A percentile compares a stretch with the other conserved stretches of the same genome.
Conservation (phyloP, 805 yeast species). For the Cyberlindnera veronae region DNA sequence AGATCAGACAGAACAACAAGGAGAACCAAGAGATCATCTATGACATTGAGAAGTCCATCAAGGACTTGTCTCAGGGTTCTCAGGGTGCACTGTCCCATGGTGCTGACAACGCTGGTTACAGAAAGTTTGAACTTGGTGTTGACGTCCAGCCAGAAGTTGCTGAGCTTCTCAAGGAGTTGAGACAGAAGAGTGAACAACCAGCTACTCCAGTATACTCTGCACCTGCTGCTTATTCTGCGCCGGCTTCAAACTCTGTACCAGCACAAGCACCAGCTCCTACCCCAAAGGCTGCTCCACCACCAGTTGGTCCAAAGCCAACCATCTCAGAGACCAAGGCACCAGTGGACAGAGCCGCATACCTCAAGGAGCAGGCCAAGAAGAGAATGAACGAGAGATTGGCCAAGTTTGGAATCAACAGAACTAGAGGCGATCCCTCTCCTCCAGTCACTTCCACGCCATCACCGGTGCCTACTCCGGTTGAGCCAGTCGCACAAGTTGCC, state of each 20-base stretch:
- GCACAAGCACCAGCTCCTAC: constrained; percentile 16
- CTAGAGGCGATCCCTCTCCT: constrained; percentile 5
- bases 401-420: constrained; percentile 58
- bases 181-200: constrained; percentile 20
- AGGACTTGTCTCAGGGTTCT: constrained; percentile 47
- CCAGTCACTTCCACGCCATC: constrained; percentile 17
- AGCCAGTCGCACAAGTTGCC: background rate
- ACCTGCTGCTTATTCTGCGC: background rate
- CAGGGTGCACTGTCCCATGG: constrained; percentile 30
- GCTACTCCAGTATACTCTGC: constrained; percentile 1
- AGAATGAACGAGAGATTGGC: constrained; percentile 86
- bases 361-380: constrained; percentile 77
- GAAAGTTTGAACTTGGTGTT: constrained; percentile 78
- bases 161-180: constrained; percentile 55
- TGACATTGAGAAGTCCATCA: constrained; percentile 71
- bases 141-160: constrained; percentile 71
- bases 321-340: constrained; percentile 38
- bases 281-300: constrained; percentile 15
- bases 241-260: constrained; percentile 2
- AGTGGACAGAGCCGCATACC: constrained; percentile 71
- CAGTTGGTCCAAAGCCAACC: constrained; percentile 22
- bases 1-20: constrained; percentile 50
- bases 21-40: constrained; percentile 56
- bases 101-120: constrained; percentile 46
- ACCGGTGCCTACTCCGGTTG: constrained; percentile 2